These are phyloP conservation scores for Porphyra umbilicalis DNA, from an alignment of 31 red algal species.

Conservation along the genomic window DNA sequence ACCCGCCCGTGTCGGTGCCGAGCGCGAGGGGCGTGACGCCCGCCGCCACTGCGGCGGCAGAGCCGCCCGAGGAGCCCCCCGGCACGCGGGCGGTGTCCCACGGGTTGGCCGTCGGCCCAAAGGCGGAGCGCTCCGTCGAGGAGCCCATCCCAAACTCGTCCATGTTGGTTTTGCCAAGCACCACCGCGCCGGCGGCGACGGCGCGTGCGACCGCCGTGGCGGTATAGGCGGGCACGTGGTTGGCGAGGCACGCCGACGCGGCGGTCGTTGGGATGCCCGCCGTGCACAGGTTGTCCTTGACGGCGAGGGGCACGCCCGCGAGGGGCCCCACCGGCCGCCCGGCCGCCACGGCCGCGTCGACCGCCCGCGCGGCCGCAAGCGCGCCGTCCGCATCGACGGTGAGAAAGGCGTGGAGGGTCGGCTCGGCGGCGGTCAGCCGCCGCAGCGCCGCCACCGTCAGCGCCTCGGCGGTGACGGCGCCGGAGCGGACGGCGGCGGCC, in stretches of 20 bases:
- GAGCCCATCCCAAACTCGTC: conserved; percentile 90
- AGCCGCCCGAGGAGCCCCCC: conserved; percentile 91
- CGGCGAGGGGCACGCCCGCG: conserved; percentile 84
- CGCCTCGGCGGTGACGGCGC: background rate
- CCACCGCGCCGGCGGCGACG: conserved; percentile 49
- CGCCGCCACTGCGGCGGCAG: conserved; percentile 81
- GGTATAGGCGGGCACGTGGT: conserved; percentile 55
- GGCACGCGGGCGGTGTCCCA: conserved; percentile 63
- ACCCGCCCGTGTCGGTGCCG: conserved; percentile 91
- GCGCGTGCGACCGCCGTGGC: conserved; percentile 58
- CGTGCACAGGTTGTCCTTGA: conserved; percentile 92
- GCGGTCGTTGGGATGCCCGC: conserved; percentile 52
- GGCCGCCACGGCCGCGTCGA: conserved; percentile 20
- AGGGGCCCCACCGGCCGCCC: conserved; percentile 28
- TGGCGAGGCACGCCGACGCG: conserved; percentile 57
- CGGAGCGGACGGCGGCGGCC: background rate
- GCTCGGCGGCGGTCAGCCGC: conserved; percentile 7
- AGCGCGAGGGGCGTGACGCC: conserved; percentile 42
- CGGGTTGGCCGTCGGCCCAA: conserved; percentile 45
- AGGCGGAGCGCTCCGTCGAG: conserved; percentile 58
- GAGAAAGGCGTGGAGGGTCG: conserved; percentile 39
- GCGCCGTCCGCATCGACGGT: conserved; percentile 36
- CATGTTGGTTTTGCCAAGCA: conserved; percentile 90
- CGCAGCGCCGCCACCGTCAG: background rate
- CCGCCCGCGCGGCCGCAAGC: conserved; percentile 13